These are phyloP conservation scores for Epicoccum nigrum DNA, from an alignment of 2,329 filamentous ascomycete species.

Conservation along the genomic window DNA sequence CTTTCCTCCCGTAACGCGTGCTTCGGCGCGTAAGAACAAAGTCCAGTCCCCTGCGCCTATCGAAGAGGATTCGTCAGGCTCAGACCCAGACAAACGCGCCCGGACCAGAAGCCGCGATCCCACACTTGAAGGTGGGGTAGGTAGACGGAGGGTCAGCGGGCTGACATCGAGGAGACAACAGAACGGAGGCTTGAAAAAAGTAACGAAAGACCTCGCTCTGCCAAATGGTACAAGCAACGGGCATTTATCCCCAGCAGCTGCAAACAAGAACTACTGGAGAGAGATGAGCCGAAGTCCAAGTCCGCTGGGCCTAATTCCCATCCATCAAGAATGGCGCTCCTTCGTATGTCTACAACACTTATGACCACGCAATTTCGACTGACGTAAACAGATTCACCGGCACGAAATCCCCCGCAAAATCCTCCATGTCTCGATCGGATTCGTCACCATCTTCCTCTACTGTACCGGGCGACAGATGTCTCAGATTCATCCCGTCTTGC, in stretches of 20 bases:
- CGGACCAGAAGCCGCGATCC: conserved; percentile 76
- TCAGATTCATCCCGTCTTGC: conserved; percentile 82
- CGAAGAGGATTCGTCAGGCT: conserved; percentile 65
- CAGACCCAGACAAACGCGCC: conserved; percentile 63
- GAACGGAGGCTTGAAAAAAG: conserved; percentile 44
- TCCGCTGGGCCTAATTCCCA: conserved; percentile 90
- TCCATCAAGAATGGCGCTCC: conserved; percentile 87
- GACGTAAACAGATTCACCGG: conserved; percentile 67
- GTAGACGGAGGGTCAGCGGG: conserved; percentile 56
- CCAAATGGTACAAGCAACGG: conserved; percentile 62
- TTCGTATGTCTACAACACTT: conserved; percentile 63
- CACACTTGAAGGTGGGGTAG: conserved; percentile 49
- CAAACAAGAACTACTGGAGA: conserved; percentile 77
- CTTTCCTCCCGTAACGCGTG: conserved; percentile 77
- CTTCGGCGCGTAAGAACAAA: conserved; percentile 68
- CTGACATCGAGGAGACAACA: conserved; percentile 58
- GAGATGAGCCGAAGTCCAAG: conserved; percentile 91
- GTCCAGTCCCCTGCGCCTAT: conserved; percentile 65
- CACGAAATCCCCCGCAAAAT: conserved; percentile 95
- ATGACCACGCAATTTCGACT: conserved; percentile 7
- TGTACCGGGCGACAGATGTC: conserved; percentile 75
- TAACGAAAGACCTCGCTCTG: conserved; percentile 50
- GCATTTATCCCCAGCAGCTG: conserved; percentile 69
- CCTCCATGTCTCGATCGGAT: conserved; percentile 95
- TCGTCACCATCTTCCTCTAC: conserved; percentile 88